Evolutionary conservation across 768 basidiomycete species (phyloP).

Genomic region (Agrocybe pediades): DNA sequence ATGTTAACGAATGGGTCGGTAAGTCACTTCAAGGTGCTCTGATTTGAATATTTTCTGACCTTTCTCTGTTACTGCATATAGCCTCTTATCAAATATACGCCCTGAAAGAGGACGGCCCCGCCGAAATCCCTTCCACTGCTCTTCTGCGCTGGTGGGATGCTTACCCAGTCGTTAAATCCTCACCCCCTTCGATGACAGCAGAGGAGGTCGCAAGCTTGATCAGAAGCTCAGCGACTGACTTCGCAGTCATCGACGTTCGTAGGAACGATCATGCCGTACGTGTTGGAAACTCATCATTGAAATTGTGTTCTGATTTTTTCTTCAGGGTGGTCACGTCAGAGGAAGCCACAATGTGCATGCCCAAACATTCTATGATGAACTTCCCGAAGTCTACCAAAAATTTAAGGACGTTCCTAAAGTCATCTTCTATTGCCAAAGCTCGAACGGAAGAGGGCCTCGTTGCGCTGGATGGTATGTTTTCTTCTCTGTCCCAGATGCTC

Average conservation of each 20-base stretch:
- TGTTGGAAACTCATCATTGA: neutral
- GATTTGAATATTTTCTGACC: neutral
- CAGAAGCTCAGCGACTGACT: slow-evolving; percentile 18
- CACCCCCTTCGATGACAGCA: slow-evolving; percentile 30
- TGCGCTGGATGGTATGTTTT: slow-evolving; percentile 53
- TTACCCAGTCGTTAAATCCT: slow-evolving; percentile 41
- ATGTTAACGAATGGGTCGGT: slow-evolving; percentile 50
- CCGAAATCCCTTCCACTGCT: slow-evolving; percentile 19
- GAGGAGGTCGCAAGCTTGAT: slow-evolving; percentile 41
- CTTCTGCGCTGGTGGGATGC: slow-evolving; percentile 57
- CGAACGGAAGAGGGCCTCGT: slow-evolving; percentile 51
- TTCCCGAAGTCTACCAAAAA: slow-evolving; percentile 41
- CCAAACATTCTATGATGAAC: slow-evolving; percentile 50
- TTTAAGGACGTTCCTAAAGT: slow-evolving; percentile 41
- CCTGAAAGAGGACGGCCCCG: slow-evolving; percentile 27
- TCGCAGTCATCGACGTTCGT: slow-evolving; percentile 53
- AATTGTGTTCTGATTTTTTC: neutral
- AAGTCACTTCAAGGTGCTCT: too few species aligned
- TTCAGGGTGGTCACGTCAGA: slow-evolving; percentile 53
- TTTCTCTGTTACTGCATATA: slow-evolving; percentile 16
- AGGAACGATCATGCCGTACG: slow-evolving; percentile 46
- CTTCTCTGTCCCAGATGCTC: slow-evolving; percentile 39
- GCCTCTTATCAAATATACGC: slow-evolving; percentile 52
- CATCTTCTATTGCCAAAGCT: slow-evolving; percentile 58
- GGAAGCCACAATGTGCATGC: slow-evolving; percentile 52